These are phyloP conservation scores for Irpex lacteus DNA, from an alignment of 1,284 basidiomycete species.

Conservation along the genomic window DNA sequence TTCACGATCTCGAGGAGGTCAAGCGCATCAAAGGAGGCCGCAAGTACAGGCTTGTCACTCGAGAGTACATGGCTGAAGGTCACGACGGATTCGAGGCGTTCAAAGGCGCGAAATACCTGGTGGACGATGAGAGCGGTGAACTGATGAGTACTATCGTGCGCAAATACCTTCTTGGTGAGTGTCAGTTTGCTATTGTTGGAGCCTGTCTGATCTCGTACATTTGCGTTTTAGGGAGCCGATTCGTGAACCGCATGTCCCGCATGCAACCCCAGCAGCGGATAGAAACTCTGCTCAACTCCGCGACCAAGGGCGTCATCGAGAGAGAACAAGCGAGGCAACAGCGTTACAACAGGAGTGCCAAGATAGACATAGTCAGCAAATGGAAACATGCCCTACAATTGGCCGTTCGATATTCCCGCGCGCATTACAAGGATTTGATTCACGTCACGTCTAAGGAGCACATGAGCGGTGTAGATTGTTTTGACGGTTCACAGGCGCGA, in stretches of 20 bases:
- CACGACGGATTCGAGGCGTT: conserved; percentile 82
- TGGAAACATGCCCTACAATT: conserved; percentile 49
- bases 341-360: conserved; percentile 18
- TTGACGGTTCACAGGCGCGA: conserved; percentile 52
- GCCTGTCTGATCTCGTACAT: neutral
- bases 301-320: conserved; percentile 41
- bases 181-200: neutral
- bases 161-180: conserved; percentile 80
- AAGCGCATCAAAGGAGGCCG: conserved; percentile 51
- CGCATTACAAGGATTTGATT: conserved; percentile 60
- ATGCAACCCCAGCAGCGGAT: conserved; percentile 28
- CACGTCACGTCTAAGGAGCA: conserved; percentile 65
- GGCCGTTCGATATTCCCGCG: conserved; percentile 47
- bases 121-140: conserved; percentile 85
- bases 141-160: conserved; percentile 82
- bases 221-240: conserved; percentile 53
- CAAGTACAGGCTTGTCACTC: conserved; percentile 74
- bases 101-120: conserved; percentile 63
- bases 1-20: conserved; percentile 50
- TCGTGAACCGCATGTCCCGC: conserved; percentile 60
- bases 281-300: conserved; percentile 34
- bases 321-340: conserved; percentile 38
- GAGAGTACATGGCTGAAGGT: conserved; percentile 75
- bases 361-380: conserved; percentile 32
- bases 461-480: conserved; percentile 75